These are phyloP conservation scores for Aspergillus japonicus DNA, from an alignment of 2,329 filamentous ascomycete genomes.

Conservation along the genomic window DNA sequence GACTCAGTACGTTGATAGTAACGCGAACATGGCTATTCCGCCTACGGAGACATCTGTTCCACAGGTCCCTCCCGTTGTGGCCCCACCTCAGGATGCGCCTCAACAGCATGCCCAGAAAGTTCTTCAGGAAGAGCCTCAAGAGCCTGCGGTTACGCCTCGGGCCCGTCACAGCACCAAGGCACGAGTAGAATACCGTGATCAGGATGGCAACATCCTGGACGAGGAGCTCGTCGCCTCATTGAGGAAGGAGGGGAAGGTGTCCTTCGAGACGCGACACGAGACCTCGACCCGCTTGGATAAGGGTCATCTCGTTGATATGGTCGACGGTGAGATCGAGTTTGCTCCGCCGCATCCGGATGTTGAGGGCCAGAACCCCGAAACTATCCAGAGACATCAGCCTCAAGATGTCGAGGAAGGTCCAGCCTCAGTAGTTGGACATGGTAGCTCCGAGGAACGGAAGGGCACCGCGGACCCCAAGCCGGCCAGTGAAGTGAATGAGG, in stretches of 20 bases:
- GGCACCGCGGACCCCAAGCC: constrained; percentile 44
- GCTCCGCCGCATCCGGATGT: constrained; percentile 58
- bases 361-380: constrained; percentile 59
- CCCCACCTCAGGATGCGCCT: constrained; percentile 12
- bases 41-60: constrained; percentile 20
- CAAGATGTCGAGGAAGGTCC: constrained; percentile 38
- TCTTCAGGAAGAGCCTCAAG: constrained; percentile 21
- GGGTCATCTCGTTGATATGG: constrained; percentile 69
- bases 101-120: constrained; percentile 25
- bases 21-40: constrained; percentile 22
- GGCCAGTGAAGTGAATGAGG: constrained; percentile 49
- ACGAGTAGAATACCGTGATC: constrained; percentile 89
- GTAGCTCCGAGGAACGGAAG: constrained; percentile 37
- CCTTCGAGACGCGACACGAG: constrained; percentile 93
- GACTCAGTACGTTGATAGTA: constrained; percentile 27
- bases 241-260: constrained; percentile 74
- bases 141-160: constrained; percentile 36
- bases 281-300: constrained; percentile 78
- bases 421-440: constrained; percentile 41
- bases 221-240: constrained; percentile 79
- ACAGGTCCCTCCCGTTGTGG: constrained; percentile 13
- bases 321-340: constrained; percentile 37
- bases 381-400: constrained; percentile 43
- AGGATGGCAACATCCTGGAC: constrained; percentile 84
- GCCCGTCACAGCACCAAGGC: constrained; percentile 62